phyloP scores from a whole-genome alignment of 1,139 yeast genomes.

The Casaregolazyma lundiana region DNA sequence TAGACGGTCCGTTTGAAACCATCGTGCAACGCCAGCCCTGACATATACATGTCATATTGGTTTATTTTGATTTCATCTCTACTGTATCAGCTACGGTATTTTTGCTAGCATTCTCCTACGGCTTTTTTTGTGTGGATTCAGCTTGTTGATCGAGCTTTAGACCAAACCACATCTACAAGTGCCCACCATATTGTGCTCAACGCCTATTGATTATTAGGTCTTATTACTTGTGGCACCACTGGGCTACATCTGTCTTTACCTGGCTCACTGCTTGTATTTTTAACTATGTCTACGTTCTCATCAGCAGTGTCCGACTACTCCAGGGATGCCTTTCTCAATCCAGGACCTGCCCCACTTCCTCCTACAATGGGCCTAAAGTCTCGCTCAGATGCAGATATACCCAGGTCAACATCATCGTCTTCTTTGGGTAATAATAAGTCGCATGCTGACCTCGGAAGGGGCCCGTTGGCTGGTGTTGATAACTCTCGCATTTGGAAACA shows the following conservation, averaged over 20 bases:
- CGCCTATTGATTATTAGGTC: too few relatives aligned
- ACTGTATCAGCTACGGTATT: too few relatives aligned
- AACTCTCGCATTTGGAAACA: conserved; percentile 28
- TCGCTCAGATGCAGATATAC: conserved; percentile 3
- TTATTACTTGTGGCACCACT: too few relatives aligned
- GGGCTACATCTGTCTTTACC: not conserved
- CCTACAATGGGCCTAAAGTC: conserved; percentile 26
- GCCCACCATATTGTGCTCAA: too few relatives aligned
- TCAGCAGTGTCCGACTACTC: conserved; percentile 28
- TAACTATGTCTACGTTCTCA: conserved; percentile 19
- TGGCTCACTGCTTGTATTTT: not conserved
- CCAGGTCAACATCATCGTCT: conserved; percentile 11
- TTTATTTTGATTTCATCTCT: too few relatives aligned
- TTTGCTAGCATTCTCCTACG: too few relatives aligned
- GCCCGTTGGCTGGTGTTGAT: not conserved
- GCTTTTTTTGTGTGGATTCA: too few relatives aligned
- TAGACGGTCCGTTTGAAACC: too few relatives aligned
- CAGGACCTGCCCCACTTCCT: conserved; percentile 42
- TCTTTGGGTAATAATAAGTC: conserved; percentile 8
- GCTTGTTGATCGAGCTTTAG: too few relatives aligned
- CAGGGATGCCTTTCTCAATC: conserved; percentile 35
- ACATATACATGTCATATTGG: too few relatives aligned
- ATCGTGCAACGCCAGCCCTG: too few relatives aligned
- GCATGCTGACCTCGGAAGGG: not conserved
- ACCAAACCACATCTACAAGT: too few relatives aligned